Evolutionary conservation across 2,329 filamentous ascomycete genomes (phyloP).

Genomic region (Ustilaginoidea virens): DNA sequence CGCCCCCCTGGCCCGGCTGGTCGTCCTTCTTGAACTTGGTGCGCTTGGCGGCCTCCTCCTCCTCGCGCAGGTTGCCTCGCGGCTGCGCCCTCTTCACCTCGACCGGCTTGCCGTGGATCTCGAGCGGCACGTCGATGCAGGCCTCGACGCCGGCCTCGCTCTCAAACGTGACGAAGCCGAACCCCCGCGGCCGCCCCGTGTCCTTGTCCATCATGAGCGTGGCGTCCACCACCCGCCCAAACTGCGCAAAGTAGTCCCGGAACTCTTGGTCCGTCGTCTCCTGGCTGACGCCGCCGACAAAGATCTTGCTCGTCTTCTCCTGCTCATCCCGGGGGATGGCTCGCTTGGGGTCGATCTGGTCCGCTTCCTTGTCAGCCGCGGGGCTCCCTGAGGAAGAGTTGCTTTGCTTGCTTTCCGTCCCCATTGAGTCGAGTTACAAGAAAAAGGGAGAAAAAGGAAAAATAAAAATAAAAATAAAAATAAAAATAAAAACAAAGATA

Average conservation of each 20-base stretch:
- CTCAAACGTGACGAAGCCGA: conserved; percentile 97
- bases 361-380: too few relatives aligned
- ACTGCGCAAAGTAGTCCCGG: conserved; percentile 91
- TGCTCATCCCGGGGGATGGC: conserved; percentile 96
- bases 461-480: too few relatives aligned
- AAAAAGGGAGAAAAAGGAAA: too few relatives aligned
- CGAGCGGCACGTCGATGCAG: conserved; percentile 68
- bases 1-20: conserved; percentile 15
- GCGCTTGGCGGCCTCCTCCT: conserved; percentile 57
- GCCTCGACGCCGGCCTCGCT: conserved; percentile 89
- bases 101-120: conserved; percentile 90
- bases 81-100: conserved; percentile 98
- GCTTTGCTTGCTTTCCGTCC: too few relatives aligned
- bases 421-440: too few relatives aligned
- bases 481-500: too few relatives aligned
- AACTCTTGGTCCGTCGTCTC: conserved; percentile 95
- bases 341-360: conserved; percentile 89
- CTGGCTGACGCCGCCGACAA: conserved; percentile 93
- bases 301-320: conserved; percentile 97
- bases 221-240: conserved; percentile 89
- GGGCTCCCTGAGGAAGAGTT: too few relatives aligned
- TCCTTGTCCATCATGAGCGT: conserved; percentile 99
- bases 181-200: conserved; percentile 88
- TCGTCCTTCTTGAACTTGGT: conserved; percentile 43
- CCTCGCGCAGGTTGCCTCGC: conserved; percentile 82